A percentile compares a stretch with the other conserved stretches of the same genome.
phyloP scores from a whole-genome alignment of 768 basidiomycete genomes.

The Amanita molliuscula region DNA sequence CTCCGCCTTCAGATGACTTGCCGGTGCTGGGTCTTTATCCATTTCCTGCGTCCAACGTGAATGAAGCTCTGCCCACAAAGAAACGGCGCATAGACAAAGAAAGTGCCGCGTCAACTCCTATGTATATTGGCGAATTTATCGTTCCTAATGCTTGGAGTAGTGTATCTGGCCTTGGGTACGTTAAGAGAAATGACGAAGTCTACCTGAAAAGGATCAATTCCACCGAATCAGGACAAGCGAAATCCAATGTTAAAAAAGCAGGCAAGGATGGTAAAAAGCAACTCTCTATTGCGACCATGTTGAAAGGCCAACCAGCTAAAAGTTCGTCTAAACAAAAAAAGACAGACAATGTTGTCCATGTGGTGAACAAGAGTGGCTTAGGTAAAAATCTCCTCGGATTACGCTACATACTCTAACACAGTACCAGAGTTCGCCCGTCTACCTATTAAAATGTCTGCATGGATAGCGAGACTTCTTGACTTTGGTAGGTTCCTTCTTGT shows the following conservation, averaged over 20 bases:
- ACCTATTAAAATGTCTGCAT: constrained; percentile 56
- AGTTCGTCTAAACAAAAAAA: constrained; percentile 39
- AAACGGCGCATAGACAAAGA: background rate
- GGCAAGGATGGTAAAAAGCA: constrained; percentile 47
- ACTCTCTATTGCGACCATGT: constrained; percentile 52
- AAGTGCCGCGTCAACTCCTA: constrained; percentile 12
- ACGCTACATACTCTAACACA: constrained; percentile 1
- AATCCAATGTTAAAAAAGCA: constrained; percentile 25
- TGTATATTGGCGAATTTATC: constrained; percentile 59
- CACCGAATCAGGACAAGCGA: constrained; percentile 22
- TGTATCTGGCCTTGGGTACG: constrained; percentile 61
- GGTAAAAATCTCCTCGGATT: constrained; percentile 29
- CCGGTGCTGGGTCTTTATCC: background rate
- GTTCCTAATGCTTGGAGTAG: constrained; percentile 75
- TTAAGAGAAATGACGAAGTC: constrained; percentile 53
- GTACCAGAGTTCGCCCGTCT: constrained; percentile 69
- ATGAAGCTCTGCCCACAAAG: background rate
- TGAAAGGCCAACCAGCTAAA: constrained; percentile 45
- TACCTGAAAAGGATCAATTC: constrained; percentile 44
- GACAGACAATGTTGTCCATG: constrained; percentile 51
- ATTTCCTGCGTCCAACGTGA: background rate
- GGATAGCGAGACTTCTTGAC: constrained; percentile 70
- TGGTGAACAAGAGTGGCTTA: constrained; percentile 50
- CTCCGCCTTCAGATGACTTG: background rate
- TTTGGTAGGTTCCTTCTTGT: constrained; percentile 31